Evolutionary conservation across 2,329 filamentous ascomycete genomes (phyloP), one percentile per base, ranked within the genome.

Genomic region (Xylariaceae sp.): DNA sequence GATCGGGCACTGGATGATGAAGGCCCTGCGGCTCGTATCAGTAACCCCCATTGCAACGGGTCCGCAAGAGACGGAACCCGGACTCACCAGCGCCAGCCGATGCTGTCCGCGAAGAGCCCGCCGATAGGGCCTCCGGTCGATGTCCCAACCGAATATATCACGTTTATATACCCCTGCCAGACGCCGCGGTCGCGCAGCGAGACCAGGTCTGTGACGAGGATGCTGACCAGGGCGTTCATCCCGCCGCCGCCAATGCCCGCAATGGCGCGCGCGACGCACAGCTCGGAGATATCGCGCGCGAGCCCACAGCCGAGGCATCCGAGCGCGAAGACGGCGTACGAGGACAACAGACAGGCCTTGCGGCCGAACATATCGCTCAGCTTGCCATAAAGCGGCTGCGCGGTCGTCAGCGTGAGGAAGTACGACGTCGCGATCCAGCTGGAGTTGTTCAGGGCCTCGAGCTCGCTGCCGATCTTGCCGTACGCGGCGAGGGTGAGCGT

Each of bases 401-500:
- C 70, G 3, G 72, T 72, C 0, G 75, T 74, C 56, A 65, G 63
- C 16, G 63, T 64, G 8, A 68, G 55, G 53, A 67, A 64, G 50
- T 65, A 68, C 43, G 65, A 65, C 30, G 65, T 68, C 2, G 61
- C 62, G 47, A 67, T 61, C 65, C 65, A 67, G 29, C 82, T 86
- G 3, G 87, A 89, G 60, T 81, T 81, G 65, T 87, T 89, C 49
- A 92, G 75, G 1, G 88, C 86, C 48, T 88, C 76, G 26, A 92
- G 73, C 58, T 92, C 88, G 53, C 80, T 88, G 10, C 87, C 88
- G 62, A 92, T 92, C 58, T 80, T 83, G 47, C 86, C 86, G 68
- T 91, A 91, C n/a, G 80, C 85, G n/a, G 84, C 83, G 46, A 92
- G 82, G 29, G 88, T 84, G 50, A 92, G 82, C 0, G 89, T 89